Percentiles rank a stretch among this genome's conserved stretches.
These are phyloP conservation scores for Phytophthora pinifolia DNA, from an alignment of 352 stramenopile species.

Conservation along the genomic window DNA sequence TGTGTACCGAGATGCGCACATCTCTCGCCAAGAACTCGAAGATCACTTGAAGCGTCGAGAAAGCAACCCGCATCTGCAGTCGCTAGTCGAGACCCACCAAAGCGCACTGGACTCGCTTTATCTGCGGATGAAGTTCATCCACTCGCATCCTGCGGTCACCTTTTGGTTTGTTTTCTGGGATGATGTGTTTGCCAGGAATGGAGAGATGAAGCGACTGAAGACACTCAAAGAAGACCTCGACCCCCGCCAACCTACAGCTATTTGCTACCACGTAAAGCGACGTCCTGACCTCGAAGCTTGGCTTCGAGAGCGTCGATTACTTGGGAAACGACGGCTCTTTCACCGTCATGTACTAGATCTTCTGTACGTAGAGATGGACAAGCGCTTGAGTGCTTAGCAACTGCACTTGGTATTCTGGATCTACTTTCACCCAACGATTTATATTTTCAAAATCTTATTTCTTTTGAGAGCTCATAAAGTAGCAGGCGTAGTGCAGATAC, in stretches of 20 bases:
- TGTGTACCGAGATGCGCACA: slow-evolving; percentile 40
- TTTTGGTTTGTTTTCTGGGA: slow-evolving; percentile 60
- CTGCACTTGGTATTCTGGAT: too few relatives aligned
- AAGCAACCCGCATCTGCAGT: slow-evolving; percentile 22
- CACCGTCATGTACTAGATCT: slow-evolving; percentile 21
- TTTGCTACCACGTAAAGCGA: slow-evolving; percentile 39
- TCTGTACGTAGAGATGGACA: slow-evolving; percentile 23
- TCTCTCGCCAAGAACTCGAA: slow-evolving; percentile 30
- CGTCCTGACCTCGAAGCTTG: slow-evolving; percentile 31
- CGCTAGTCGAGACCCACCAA: slow-evolving; percentile 20
- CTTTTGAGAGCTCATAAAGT: too few relatives aligned
- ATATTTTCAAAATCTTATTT: too few relatives aligned
- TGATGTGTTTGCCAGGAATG: slow-evolving; percentile 41
- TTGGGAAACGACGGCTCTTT: slow-evolving; percentile 18
- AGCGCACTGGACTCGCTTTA: slow-evolving; percentile 38
- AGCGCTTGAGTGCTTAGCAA: too few relatives aligned
- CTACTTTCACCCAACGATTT: too few relatives aligned
- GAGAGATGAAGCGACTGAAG: slow-evolving; percentile 32
- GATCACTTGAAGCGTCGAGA: slow-evolving; percentile 26
- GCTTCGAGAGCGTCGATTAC: slow-evolving; percentile 19
- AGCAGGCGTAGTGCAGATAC: too few relatives aligned
- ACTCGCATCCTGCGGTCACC: slow-evolving; percentile 29
- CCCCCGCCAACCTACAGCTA: slow-evolving; percentile 24
- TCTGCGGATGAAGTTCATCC: slow-evolving; percentile 29
- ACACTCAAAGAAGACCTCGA: slow-evolving; percentile 24